Base-by-base conservation (phyloP, 2,329 filamentous ascomycete species). In the Stemphylium beticola region DNA sequence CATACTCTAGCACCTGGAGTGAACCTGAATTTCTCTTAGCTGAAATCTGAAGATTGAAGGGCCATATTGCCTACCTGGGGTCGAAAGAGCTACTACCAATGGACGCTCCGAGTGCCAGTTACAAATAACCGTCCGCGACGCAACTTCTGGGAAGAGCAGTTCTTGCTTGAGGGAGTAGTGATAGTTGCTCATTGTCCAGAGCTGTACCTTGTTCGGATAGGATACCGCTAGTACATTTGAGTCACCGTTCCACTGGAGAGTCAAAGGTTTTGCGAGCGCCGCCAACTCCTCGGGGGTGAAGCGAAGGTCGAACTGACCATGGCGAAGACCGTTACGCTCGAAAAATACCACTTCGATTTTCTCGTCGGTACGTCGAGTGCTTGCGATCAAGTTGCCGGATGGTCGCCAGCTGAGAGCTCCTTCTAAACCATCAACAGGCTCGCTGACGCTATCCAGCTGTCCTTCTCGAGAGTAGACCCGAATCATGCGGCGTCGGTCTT, bases 121-220 rank as follows among this genome's bases (percentile, higher is more conserved):
- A 52, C 57, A 71, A 41, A 53, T 51, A 26, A 61, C 64, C 17
- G 53, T 64, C 14, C 34, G 50, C 6, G 52, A 22, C 15, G 53
- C 49, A 45, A 46, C 33, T 26, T 69, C 66, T 4, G 70, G 69
- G 24, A 72, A 69, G 2, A 48, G 44, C 6, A 97, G 81, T 71
- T 97, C 92, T 73, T 96, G 92, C 78, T 99, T 99, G 14, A 99
- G 81, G 74, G 98, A 98, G 85, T 95, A 99, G 72, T 98, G 91
- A 65, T 99, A 99, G 74, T 99, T 99, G 17, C 92, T 90, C 83
- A 89, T 96, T 0, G 92, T 96, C 95, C 95, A 99, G 1, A 99
- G 79, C 71, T 99, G 95, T n/a, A 95, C 79, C 51, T 86, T 83
- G 60, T 92, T 85, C 29, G 81, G 79, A 64, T 93, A 85, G 1